These are phyloP conservation scores for Singerocomus inundabilis DNA, from an alignment of 1,284 basidiomycete species.

Conservation along the genomic window DNA sequence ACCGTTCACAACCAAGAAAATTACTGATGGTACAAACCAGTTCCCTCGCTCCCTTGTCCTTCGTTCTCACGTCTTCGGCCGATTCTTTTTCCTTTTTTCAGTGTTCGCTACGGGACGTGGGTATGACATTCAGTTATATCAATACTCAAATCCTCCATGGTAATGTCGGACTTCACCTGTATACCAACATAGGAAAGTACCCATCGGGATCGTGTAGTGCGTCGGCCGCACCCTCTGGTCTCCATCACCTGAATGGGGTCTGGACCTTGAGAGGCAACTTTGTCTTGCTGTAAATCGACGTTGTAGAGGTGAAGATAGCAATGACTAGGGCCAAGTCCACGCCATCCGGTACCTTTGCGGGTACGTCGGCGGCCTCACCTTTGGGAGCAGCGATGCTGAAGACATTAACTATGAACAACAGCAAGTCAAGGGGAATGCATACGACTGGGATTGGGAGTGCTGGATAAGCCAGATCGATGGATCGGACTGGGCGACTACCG, in stretches of 20 bases:
- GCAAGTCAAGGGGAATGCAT: conserved; percentile 33
- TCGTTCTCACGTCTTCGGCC: background rate
- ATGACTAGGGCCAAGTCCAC: conserved; percentile 72
- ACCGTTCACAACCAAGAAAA: background rate
- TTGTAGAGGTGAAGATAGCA: conserved; percentile 55
- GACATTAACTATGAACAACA: conserved; percentile 11
- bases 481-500: conserved; percentile 78
- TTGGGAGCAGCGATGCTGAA: conserved; percentile 59
- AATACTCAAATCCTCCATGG: conserved; percentile 1
- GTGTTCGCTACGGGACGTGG: background rate
- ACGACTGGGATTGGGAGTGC: conserved; percentile 67
- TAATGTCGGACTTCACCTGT: conserved; percentile 51
- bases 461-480: conserved; percentile 82
- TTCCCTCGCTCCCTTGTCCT: too few relatives aligned
- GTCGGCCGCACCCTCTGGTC: conserved; percentile 60
- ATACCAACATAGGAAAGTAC: conserved; percentile 84
- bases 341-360: conserved; percentile 43
- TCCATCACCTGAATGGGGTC: conserved; percentile 67
- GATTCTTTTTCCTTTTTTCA: background rate
- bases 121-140: conserved; percentile 15
- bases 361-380: conserved; percentile 46
- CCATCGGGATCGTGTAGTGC: conserved; percentile 74
- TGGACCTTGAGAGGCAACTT: conserved; percentile 77
- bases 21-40: too few relatives aligned
- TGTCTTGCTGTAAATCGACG: conserved; percentile 61